Evolutionary conservation across 441 rosid species (phyloP).

Genomic region (Bocquillonia castaneifolia): DNA sequence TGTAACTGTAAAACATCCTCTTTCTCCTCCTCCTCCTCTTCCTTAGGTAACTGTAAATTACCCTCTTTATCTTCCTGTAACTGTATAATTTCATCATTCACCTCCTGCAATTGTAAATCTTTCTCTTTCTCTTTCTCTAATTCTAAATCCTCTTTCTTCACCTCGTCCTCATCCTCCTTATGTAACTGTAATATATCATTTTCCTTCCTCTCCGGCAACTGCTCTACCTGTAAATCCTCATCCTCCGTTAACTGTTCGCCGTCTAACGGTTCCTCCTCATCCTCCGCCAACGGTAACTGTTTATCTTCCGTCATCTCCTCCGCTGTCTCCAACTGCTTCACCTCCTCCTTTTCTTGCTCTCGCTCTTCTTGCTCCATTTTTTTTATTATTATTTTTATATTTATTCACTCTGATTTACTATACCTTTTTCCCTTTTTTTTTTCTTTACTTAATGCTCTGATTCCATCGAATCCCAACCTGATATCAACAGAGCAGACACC

Average conservation of each 20-base stretch:
- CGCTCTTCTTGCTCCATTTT: background rate
- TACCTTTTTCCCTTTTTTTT: too few species aligned
- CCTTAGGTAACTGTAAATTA: conserved; percentile 21
- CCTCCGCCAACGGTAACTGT: too few species aligned
- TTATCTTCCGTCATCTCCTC: background rate
- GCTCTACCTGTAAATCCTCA: background rate
- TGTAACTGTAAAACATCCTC: conserved; percentile 9
- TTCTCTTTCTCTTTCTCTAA: conserved; percentile 16
- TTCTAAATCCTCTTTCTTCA: background rate
- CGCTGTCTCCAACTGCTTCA: conserved; percentile 23
- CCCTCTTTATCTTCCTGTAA: conserved; percentile 27
- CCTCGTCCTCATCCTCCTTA: background rate
- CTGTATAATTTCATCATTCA: conserved; percentile 23
- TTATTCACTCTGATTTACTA: too few species aligned
- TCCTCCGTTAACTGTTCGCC: too few species aligned
- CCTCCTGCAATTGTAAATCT: conserved; percentile 20
- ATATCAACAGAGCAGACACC: too few species aligned
- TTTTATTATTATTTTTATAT: too few species aligned
- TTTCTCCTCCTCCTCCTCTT: conserved; percentile 15
- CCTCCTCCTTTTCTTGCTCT: conserved; percentile 4
- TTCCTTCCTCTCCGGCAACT: background rate
- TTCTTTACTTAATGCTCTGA: too few species aligned
- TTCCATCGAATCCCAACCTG: too few species aligned
- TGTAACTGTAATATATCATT: background rate
- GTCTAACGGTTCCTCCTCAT: too few species aligned